Base-by-base conservation (phyloP, 1,284 basidiomycete species). In the Cystobasidiaceae sp. region DNA sequence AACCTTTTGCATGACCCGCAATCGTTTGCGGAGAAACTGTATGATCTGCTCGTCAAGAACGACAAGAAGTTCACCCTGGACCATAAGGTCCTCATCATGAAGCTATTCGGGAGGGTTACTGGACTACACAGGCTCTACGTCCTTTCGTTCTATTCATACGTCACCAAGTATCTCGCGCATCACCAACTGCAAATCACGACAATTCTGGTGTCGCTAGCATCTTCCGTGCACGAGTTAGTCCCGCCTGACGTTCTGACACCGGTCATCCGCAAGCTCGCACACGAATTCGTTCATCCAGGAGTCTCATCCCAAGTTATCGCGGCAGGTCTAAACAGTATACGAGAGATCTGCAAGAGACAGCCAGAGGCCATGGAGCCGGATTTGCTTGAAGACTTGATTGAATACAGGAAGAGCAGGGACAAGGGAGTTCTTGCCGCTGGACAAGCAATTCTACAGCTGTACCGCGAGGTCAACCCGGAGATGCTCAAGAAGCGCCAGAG, bases 71-170 rank as follows among this genome's bases (percentile, higher is more conserved):
- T 89, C 75, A 88, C 90, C 21, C 84, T 98, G 70, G 93, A 97
- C 72, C 94, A 97, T 82, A 97, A 97, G 79, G 88, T 98, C 67
- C 83, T 97, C 69, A 83, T 97, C 74, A 96, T 98, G 91, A 93
- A 97, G 76, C 86, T 99, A 41, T 84, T 98, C 54, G 89, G 90
- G 17, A 86, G 96, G 52, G 88, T 97, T 58, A 94, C 93, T 85
- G 89, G 91, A 39, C 80, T 84, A 1, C 94, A 98, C 81, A 93
- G 93, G 77, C 85, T 96, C 66, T 92, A 87, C 75, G 86, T 98
- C 34, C 86, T 98, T 54, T 85, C 87, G n/a, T 97, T 97, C 80
- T 99, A 98, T 81, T 90, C 90, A 19, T 98, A 97, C 80, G 85
- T 97, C 75, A 82, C 96, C 80, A 83, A 83, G 77, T 98, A 97